These are phyloP conservation scores for Dimocarpus longan DNA, from an alignment of 345 rosid species.

Conservation along the genomic window DNA sequence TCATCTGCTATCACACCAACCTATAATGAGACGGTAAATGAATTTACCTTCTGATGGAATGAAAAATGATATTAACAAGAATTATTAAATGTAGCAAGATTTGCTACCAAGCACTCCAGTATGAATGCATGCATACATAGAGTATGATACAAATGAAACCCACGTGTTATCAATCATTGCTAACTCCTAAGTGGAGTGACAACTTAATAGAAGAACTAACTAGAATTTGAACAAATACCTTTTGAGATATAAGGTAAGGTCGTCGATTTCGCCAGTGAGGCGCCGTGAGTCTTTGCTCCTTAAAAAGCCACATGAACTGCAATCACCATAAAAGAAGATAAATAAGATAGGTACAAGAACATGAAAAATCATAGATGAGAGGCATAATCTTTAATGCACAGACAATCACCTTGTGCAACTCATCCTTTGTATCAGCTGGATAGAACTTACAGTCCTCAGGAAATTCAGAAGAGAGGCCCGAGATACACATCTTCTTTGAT, in stretches of 20 bases:
- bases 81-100: not conserved
- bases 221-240: slow-evolving; percentile 45
- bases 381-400: slow-evolving; percentile 1
- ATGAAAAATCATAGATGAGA: not conserved
- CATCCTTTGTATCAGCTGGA: slow-evolving; percentile 88
- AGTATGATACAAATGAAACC: slow-evolving; percentile 3
- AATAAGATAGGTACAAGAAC: slow-evolving; percentile 3
- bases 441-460: slow-evolving; percentile 88
- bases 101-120: not conserved
- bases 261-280: slow-evolving; percentile 94
- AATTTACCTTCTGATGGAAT: not conserved
- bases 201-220: slow-evolving; percentile 14
- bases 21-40: slow-evolving; percentile 31
- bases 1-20: slow-evolving; percentile 55
- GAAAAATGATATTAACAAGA: not conserved
- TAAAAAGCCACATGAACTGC: slow-evolving; percentile 88
- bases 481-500: slow-evolving; percentile 64
- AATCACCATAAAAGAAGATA: slow-evolving; percentile 18
- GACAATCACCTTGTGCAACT: slow-evolving; percentile 78
- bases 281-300: slow-evolving; percentile 74
- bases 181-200: slow-evolving; percentile 7
- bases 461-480: slow-evolving; percentile 71
- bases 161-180: not conserved
- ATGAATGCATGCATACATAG: not conserved
- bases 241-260: slow-evolving; percentile 73